Evolutionary conservation across 129 eudicot genomes (phyloP).

Genomic region (Centaurea solstitialis): DNA sequence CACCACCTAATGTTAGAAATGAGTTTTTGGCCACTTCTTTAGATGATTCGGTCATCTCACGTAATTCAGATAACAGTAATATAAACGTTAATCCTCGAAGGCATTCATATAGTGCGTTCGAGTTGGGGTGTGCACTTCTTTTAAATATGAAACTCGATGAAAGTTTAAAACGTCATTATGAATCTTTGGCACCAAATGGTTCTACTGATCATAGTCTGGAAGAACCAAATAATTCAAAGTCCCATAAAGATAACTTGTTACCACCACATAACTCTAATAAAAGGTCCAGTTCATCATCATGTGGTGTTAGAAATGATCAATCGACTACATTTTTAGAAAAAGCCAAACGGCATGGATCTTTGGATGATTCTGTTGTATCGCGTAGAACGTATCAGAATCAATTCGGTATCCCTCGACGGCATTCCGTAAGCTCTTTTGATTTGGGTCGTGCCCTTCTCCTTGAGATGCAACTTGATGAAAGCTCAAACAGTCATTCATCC

Average conservation of each 20-base stretch:
- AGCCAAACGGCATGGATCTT: neutral
- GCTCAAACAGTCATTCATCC: conserved; percentile 1
- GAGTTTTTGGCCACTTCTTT: neutral
- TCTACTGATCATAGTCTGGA: conserved; percentile 9
- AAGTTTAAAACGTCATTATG: neutral
- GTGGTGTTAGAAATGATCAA: neutral
- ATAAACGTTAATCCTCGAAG: neutral
- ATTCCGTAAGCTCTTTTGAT: conserved; percentile 30
- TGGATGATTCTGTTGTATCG: conserved; percentile 3
- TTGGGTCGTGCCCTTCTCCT: conserved; percentile 32
- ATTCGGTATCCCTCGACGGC: conserved; percentile 27
- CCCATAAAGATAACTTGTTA: neutral
- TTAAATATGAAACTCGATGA: conserved; percentile 2
- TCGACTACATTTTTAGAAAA: neutral
- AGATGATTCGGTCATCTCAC: conserved; percentile 6
- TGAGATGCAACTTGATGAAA: conserved; percentile 20
- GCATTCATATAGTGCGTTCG: conserved; percentile 15
- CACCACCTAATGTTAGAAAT: neutral
- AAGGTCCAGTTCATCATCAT: neutral
- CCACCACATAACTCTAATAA: neutral
- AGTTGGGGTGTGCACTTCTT: conserved; percentile 4
- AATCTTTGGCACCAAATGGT: neutral
- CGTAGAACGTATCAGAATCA: conserved; percentile 22
- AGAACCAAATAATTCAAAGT: conserved; percentile 36
- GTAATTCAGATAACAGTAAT: neutral